Evolutionary conservation across 805 yeast species (phyloP).

Genomic region (Myxozyma nipponensis): DNA sequence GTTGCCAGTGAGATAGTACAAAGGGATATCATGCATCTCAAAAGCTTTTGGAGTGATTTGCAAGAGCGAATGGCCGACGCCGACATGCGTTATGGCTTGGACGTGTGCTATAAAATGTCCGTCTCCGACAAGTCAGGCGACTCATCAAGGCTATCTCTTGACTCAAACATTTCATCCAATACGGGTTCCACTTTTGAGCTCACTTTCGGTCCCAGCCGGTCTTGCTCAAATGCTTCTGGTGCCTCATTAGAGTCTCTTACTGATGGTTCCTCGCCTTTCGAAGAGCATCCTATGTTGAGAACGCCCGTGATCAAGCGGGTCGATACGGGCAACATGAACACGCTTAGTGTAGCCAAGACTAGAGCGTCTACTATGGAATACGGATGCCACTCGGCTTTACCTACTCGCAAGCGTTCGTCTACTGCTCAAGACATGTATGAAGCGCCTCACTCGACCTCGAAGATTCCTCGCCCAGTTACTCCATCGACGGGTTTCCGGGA

Average conservation of each 20-base stretch:
- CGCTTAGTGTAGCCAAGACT: neutral
- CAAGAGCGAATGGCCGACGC: conserved; percentile 12
- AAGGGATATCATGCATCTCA: conserved; percentile 11
- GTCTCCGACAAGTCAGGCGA: neutral
- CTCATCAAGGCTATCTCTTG: conserved; percentile 8
- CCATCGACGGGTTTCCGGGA: conserved; percentile 9
- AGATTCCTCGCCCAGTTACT: conserved; percentile 11
- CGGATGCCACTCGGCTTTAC: conserved; percentile 11
- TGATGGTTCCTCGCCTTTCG: conserved; percentile 22
- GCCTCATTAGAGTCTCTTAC: neutral
- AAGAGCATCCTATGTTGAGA: conserved; percentile 8
- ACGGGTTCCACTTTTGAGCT: conserved; percentile 1
- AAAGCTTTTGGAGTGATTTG: conserved; percentile 13
- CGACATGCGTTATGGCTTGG: conserved; percentile 13
- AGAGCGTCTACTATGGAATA: neutral
- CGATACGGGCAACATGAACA: neutral
- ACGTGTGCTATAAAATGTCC: conserved; percentile 1
- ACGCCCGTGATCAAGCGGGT: conserved; percentile 5
- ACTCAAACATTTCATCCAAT: conserved; percentile 9
- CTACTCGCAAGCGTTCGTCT: conserved; percentile 10
- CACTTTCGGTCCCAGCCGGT: conserved; percentile 13
- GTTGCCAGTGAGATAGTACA: conserved; percentile 8
- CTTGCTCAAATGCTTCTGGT: conserved; percentile 12
- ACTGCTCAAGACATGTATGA: conserved; percentile 1
- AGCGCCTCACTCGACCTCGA: neutral